Base-by-base conservation (phyloP, 345 rosid species). In the Diplotaxis tenuifolia region DNA sequence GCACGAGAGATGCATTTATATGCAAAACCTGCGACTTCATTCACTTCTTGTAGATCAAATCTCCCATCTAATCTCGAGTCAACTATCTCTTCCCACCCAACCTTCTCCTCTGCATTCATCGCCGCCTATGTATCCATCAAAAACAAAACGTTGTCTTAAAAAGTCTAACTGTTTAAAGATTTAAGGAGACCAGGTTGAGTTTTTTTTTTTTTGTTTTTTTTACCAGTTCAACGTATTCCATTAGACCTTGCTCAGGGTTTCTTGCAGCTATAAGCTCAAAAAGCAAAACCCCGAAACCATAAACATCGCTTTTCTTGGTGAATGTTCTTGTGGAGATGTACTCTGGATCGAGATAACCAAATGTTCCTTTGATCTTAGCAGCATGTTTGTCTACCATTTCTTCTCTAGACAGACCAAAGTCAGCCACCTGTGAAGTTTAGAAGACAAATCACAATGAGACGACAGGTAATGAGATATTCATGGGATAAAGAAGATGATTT, bases 321-420 rank as follows among this genome's bases (percentile, higher is more conserved):
- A 88, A 92, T 23, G 75, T 85, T 79, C 90, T 79, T 3, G 98
- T 84, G 27, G 98, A 92, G 45, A 95, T 84, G 62, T 95, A 95
- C 65, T 95, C 98, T 2, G 99, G 99, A 82, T 95, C 99, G 38
- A 95, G 98, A 74, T 92, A 95, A 63, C 99, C 99, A 71, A 90
- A 90, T 10, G 99, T 95, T 78, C 99, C 99, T 45, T 91, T 78
- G 57, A 96, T 61, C 64, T 92, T 87, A 23, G 88, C 99, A 4
- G 87, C 93, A 42, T 90, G 87, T 65, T 79, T 84, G 66, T 90
- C 88, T 19, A 86, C 90, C 92, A 84, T 85, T 81, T 92, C 99
- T 84, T 92, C 99, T 80, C 98, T 88, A 57, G 99, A 95, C 52
- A 95, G 96, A 28, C 99, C 99, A 76, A 95, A 92, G 81, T 95